Base-by-base conservation (phyloP, 1,284 basidiomycete genomes). In the Fomitopsis palustris region DNA sequence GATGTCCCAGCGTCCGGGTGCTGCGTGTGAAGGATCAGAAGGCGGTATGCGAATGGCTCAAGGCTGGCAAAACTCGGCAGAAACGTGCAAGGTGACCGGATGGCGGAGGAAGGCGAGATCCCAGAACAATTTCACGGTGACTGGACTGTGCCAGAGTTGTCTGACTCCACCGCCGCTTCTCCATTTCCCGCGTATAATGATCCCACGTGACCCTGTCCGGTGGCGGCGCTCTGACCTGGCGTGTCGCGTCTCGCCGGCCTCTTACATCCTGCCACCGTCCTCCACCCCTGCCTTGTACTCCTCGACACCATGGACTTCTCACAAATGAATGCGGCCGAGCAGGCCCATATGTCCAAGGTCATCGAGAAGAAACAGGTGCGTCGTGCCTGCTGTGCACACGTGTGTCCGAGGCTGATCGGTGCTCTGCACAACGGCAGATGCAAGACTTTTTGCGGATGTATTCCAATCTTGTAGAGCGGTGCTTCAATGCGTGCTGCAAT, bases 371-470 rank as follows among this genome's bases (percentile, higher is more conserved):
- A 92, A 80, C 95, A 96, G 88, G 94, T 90, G 62, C 55, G 78
- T 67, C n/a, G 25, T 37, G 56, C 33, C 23, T 47, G 12, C 38
- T n/a, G 12, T 37, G 33, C 53, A 21, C 7, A 17, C 29, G 25
- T 42, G 29, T 21, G 43, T 54, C 29, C 54, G 39, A n/a, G 25
- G 55, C 56, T 58, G 43, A 33, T 58, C 59, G 58, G 39, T 63
- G 53, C 57, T 53, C 19, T 57, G 45, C 37, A 27, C 54, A 21
- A 47, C 25, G 25, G 56, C 75, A 98, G 93, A 97, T 98, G 95
- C 93, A 96, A 82, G 96, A 98, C 80, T 98, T 99, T 70, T 83
- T 98, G 82, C 84, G 83, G 70, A 90, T 98, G 75, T 98, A 98
- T 79, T 93, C 95, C n/a, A 91, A 89, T 69, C 84, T 99, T 57